Conservation (phyloP, 2,329 filamentous ascomycete species). For the Davidsoniella neocaledoniae region DNA sequence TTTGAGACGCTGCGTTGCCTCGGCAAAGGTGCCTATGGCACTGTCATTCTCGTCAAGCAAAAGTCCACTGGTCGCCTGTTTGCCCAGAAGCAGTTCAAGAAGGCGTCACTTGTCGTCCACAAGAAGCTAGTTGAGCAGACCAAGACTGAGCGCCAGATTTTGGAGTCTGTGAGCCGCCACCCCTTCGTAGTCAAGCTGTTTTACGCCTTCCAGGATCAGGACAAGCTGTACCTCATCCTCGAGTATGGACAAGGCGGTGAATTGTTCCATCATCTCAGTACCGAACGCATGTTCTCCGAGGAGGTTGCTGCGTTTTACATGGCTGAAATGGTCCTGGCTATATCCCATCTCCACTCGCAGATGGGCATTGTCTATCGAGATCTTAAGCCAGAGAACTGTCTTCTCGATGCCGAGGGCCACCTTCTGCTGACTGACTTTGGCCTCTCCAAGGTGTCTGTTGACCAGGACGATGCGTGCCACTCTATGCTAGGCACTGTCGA, state of each 20-base stretch:
- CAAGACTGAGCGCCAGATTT: slow-evolving; percentile 84
- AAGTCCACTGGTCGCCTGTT: slow-evolving; percentile 72
- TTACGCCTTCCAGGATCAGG: slow-evolving; percentile 95
- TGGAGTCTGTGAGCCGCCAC: slow-evolving; percentile 91
- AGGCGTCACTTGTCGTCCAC: slow-evolving; percentile 85
- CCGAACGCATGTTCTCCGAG: slow-evolving; percentile 91
- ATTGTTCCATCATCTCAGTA: slow-evolving; percentile 83
- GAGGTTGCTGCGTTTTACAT: slow-evolving; percentile 89
- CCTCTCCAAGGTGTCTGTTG: slow-evolving; percentile 80
- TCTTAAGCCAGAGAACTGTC: slow-evolving; percentile 93
- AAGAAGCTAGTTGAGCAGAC: slow-evolving; percentile 95
- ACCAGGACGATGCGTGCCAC: slow-evolving; percentile 54
- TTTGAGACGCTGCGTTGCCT: slow-evolving; percentile 84
- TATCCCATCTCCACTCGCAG: slow-evolving; percentile 81
- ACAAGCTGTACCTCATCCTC: slow-evolving; percentile 92
- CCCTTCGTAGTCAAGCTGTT: slow-evolving; percentile 97
- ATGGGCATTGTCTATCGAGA: slow-evolving; percentile 94
- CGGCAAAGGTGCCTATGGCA: slow-evolving; percentile 91
- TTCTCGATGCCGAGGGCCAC: slow-evolving; percentile 81
- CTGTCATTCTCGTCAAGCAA: slow-evolving; percentile 86
- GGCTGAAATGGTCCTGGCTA: slow-evolving; percentile 89
- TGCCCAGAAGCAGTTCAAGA: slow-evolving; percentile 97
- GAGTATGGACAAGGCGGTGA: slow-evolving; percentile 97
- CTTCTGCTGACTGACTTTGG: slow-evolving; percentile 93
- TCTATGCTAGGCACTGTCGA: slow-evolving; percentile 90